phyloP scores from a whole-genome alignment of 2,329 filamentous ascomycete species.

The Talaromyces atroroseus region DNA sequence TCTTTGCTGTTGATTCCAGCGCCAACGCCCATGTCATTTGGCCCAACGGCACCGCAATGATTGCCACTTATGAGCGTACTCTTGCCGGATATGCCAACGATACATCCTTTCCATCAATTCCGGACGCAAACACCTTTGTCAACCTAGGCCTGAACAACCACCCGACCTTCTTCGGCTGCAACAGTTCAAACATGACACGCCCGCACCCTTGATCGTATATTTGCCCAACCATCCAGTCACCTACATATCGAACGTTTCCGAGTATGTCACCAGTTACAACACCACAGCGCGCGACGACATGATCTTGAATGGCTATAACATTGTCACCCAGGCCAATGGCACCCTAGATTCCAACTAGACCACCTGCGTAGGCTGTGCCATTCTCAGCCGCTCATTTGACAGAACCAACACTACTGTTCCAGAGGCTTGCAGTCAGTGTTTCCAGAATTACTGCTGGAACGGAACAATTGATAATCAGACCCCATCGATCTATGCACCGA shows the following conservation, averaged over 20 bases:
- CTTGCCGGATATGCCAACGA: conserved; percentile 57
- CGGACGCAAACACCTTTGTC: conserved; percentile 69
- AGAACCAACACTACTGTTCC: conserved; percentile 66
- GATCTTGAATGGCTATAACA: conserved; percentile 70
- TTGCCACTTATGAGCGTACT: conserved; percentile 67
- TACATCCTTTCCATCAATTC: conserved; percentile 66
- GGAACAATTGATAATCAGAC: conserved; percentile 54
- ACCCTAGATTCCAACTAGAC: conserved; percentile 71
- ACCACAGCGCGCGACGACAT: neutral
- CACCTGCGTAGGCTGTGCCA: conserved; percentile 79
- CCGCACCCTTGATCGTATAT: conserved; percentile 71
- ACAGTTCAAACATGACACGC: conserved; percentile 58
- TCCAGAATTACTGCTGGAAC: conserved; percentile 85
- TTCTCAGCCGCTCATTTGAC: conserved; percentile 68
- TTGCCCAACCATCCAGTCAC: conserved; percentile 66
- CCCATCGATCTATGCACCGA: conserved; percentile 39
- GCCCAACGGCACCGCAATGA: conserved; percentile 70
- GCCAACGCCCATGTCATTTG: conserved; percentile 53
- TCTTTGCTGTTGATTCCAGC: conserved; percentile 74
- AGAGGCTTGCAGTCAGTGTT: conserved; percentile 68
- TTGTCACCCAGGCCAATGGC: conserved; percentile 77
- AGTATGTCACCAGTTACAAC: neutral
- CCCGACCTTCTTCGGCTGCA: conserved; percentile 76
- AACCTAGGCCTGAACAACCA: conserved; percentile 68
- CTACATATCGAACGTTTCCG: neutral